Base-by-base conservation (phyloP, 2,329 filamentous ascomycete genomes). In the Chaetomium globosum region DNA sequence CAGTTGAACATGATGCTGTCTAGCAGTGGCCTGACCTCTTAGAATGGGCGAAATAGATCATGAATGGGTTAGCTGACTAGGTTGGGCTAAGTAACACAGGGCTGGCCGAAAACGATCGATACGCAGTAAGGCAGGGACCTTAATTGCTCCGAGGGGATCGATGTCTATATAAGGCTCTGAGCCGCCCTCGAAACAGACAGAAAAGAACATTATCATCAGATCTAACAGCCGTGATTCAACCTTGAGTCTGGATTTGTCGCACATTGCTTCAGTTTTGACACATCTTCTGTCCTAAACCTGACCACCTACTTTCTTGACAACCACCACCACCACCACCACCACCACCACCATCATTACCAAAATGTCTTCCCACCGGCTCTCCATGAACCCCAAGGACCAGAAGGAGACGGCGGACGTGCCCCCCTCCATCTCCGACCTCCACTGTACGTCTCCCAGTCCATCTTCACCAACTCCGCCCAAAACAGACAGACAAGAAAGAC, bases 361-460 rank as follows among this genome's bases (percentile, higher is more conserved):
- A n/a, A 62, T 67, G 67, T 68, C 52, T 63, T 68, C 52, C 53
- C 63, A 70, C 64, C 30, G 63, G 62, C 57, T 68, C 63, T 60
- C 68, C 48, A 63, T 63, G 55, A 28, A 39, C 58, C 54, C 67
- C 64, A 54, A 63, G 26, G 55, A 51, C 60, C 21, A 61, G 21
- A 13, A 61, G 26, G 60, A 56, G 23, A 26, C 58, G 16, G 58
- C 66, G 43, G 60, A 67, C 33, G 68, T 74, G 53, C 72, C 73
- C 8, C 68, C 71, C 4, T 63, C 70, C 19, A 66, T 75, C 64
- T 67, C 65, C 5, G 82, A 84, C 68, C 75, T 84, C 8, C 81
- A 84, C 74, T 87, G 84, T 65, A 51, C 19, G 63, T 36, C 21
- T 12, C 31, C 33, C 4, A 13, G 12, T 4, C 30, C 6, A n/a